Evolutionary conservation across 768 basidiomycete genomes (phyloP).

Genomic region (Russula virescens): DNA sequence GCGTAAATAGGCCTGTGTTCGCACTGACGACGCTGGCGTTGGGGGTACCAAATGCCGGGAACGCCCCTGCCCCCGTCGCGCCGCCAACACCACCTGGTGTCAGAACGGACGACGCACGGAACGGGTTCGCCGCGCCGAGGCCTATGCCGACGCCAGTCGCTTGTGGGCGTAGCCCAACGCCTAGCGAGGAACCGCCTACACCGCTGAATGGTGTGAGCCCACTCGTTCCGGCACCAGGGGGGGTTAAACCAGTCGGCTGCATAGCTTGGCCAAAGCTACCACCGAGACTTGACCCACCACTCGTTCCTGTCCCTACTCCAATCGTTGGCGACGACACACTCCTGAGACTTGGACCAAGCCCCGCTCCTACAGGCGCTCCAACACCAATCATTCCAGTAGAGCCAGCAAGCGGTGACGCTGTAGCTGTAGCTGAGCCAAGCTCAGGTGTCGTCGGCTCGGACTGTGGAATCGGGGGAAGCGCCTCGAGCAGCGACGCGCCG

Average conservation of each 20-base stretch:
- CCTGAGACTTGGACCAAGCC: not conserved
- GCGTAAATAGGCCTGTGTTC: slow-evolving; percentile 21
- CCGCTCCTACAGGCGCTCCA: not conserved
- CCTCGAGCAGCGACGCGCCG: slow-evolving; percentile 45
- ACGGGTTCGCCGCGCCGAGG: slow-evolving; percentile 36
- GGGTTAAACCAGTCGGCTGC: slow-evolving; percentile 23
- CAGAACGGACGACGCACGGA: slow-evolving; percentile 38
- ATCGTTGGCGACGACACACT: not conserved
- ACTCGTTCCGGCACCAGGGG: not conserved
- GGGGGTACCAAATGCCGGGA: slow-evolving; percentile 24
- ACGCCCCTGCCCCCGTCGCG: slow-evolving; percentile 23
- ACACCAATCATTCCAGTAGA: not conserved
- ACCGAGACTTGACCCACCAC: slow-evolving; percentile 2
- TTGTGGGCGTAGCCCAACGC: slow-evolving; percentile 37
- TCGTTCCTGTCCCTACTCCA: slow-evolving; percentile 16
- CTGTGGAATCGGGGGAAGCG: slow-evolving; percentile 62
- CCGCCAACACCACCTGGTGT: slow-evolving; percentile 9
- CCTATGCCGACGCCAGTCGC: slow-evolving; percentile 32
- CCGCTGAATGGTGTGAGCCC: slow-evolving; percentile 11
- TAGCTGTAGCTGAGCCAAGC: not conserved
- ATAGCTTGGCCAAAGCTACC: slow-evolving; percentile 11
- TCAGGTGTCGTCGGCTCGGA: slow-evolving; percentile 46
- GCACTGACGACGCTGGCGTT: not conserved
- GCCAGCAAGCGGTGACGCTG: not conserved
- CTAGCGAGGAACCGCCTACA: slow-evolving; percentile 17